These are phyloP conservation scores for Pseudozyma flocculosa DNA, from an alignment of 1,284 basidiomycete genomes.

Conservation along the genomic window DNA sequence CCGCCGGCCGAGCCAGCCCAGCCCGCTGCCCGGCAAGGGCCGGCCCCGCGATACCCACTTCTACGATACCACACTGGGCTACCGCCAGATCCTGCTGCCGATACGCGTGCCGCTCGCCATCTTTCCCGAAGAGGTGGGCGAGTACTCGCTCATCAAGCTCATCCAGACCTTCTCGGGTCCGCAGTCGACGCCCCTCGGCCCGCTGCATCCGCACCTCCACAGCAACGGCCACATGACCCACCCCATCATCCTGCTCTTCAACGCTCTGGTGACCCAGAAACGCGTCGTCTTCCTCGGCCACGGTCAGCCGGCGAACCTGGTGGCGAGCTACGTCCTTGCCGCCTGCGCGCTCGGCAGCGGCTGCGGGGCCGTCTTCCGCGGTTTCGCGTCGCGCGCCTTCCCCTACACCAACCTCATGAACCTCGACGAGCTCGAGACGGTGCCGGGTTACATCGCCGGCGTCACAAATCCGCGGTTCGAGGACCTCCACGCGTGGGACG, in stretches of 20 bases:
- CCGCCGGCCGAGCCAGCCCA: conserved; percentile 13
- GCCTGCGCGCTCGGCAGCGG: conserved; percentile 89
- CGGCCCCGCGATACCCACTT: conserved; percentile 79
- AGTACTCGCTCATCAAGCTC: conserved; percentile 91
- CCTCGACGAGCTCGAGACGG: conserved; percentile 81
- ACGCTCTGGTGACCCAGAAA: conserved; percentile 88
- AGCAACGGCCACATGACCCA: conserved; percentile 86
- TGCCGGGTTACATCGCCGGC: conserved; percentile 88
- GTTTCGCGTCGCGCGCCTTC: conserved; percentile 83
- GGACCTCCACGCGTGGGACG: conserved; percentile 81
- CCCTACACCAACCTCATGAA: conserved; percentile 89
- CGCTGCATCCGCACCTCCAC: conserved; percentile 85
- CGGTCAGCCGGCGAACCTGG: conserved; percentile 71
- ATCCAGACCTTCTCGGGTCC: conserved; percentile 81
- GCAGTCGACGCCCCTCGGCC: conserved; percentile 64
- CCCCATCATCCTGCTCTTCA: conserved; percentile 90
- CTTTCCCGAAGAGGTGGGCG: conserved; percentile 83
- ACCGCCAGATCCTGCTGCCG: conserved; percentile 57
- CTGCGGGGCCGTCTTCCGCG: conserved; percentile 74
- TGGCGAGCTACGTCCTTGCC: conserved; percentile 85
- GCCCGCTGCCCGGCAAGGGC: conserved; percentile 7
- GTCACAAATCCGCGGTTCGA: conserved; percentile 96
- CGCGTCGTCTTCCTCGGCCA: conserved; percentile 91
- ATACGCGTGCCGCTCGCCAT: conserved; percentile 43
- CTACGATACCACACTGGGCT: conserved; percentile 79